These are phyloP conservation scores for Tetrapisispora pingtungensis DNA, from an alignment of 805 yeast genomes.

Conservation along the genomic window DNA sequence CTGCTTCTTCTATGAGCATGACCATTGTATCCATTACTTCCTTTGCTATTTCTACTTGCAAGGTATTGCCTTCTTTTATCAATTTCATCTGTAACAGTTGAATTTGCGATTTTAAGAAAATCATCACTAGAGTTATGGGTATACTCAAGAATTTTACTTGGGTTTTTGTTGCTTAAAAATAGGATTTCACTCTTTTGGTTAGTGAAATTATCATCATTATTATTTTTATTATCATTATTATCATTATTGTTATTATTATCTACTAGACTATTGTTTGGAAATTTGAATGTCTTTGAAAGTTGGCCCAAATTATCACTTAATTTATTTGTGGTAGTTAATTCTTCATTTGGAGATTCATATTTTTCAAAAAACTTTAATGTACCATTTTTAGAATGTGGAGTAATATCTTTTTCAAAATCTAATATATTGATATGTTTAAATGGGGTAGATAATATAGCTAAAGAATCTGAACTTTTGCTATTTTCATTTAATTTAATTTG, in stretches of 20 bases:
- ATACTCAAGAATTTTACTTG: no score
- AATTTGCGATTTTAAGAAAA: constrained; percentile 11
- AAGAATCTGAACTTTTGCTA: constrained; percentile 6
- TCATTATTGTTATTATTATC: not conserved
- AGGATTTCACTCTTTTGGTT: no score
- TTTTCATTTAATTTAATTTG: no score
- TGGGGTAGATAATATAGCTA: constrained; percentile 21
- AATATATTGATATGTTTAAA: constrained; percentile 22
- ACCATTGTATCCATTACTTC: not conserved
- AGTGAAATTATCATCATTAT: not conserved
- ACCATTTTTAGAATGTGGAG: constrained; percentile 12
- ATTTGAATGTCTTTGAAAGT: constrained; percentile 8
- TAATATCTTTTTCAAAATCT: constrained; percentile 12
- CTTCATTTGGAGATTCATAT: constrained; percentile 5
- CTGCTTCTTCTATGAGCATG: constrained; percentile 27
- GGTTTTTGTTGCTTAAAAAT: no score
- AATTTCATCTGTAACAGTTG: constrained; percentile 8
- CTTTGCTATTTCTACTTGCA: not conserved
- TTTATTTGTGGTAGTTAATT: not conserved
- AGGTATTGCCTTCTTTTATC: constrained; percentile 15
- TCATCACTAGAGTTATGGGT: constrained; percentile 8
- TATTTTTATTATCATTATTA: not conserved
- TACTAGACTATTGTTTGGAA: constrained; percentile 10
- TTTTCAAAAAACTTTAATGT: constrained; percentile 19
- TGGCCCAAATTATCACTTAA: not conserved